These are phyloP conservation scores for Cicer yamashitae DNA, from an alignment of 306 rosid species.

Conservation along the genomic window DNA sequence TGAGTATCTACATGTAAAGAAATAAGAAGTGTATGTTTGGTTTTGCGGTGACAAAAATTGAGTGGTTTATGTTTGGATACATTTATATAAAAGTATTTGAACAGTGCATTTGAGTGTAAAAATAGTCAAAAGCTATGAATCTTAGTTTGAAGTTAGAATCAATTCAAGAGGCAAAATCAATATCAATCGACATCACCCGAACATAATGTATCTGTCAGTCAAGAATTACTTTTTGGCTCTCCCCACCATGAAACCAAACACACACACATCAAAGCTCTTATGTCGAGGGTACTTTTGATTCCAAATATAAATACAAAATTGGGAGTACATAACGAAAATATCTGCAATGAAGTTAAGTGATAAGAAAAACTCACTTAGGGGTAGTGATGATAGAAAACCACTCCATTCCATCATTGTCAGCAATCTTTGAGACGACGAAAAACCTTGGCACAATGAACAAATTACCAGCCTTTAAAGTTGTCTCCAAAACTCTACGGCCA, in stretches of 20 bases:
- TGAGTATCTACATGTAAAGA: background rate
- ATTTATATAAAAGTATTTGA: too few relatives aligned
- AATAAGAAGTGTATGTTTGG: background rate
- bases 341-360: background rate
- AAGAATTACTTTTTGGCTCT: too few relatives aligned
- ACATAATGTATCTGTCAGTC: too few relatives aligned
- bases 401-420: constrained; percentile 74
- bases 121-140: too few relatives aligned
- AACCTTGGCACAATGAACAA: constrained; percentile 89
- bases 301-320: background rate
- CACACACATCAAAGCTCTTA: background rate
- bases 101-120: too few relatives aligned
- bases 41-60: too few relatives aligned
- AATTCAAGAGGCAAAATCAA: too few relatives aligned
- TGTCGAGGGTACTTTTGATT: background rate
- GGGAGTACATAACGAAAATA: background rate
- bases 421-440: constrained; percentile 86
- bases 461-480: constrained; percentile 70
- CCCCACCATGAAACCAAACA: too few relatives aligned
- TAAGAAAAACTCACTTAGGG: constrained; percentile 60
- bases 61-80: too few relatives aligned
- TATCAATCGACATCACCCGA: too few relatives aligned
- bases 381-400: constrained; percentile 91
- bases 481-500: constrained; percentile 77
- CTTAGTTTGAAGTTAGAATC: too few relatives aligned